Conservation (phyloP, 106 monocot species). For the Phalaenopsis aphrodite region DNA sequence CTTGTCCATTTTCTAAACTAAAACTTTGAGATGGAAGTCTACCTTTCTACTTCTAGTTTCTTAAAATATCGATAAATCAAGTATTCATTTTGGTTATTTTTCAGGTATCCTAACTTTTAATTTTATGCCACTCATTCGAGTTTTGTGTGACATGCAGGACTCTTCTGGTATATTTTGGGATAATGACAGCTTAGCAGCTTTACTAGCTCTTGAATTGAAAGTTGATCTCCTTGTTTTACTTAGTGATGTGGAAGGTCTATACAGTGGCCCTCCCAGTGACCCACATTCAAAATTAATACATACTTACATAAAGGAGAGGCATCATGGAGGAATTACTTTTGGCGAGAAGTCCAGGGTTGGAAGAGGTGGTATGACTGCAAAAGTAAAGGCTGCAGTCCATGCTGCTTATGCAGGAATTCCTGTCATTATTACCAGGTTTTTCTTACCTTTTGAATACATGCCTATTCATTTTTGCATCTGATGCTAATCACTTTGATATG, state of each 20-base stretch:
- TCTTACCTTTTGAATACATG: neutral
- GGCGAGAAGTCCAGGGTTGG: constrained; percentile 95
- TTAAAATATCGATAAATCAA: neutral
- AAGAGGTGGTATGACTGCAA: constrained; percentile 92
- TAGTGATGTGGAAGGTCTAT: constrained; percentile 98
- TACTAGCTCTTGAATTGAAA: constrained; percentile 78
- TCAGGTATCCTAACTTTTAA: neutral
- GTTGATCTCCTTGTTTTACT: constrained; percentile 92
- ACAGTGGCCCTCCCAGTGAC: constrained; percentile 86
- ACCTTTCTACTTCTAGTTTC: neutral
- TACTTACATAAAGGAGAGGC: constrained; percentile 77
- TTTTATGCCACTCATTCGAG: neutral
- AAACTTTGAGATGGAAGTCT: neutral
- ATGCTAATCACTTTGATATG: neutral
- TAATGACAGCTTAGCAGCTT: constrained; percentile 93
- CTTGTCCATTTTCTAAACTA: neutral
- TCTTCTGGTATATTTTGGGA: constrained; percentile 99
- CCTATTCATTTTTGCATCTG: neutral
- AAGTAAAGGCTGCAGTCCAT: constrained; percentile 79
- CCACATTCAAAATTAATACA: constrained; percentile 76
- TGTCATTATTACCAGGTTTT: constrained; percentile 82
- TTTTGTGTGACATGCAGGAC: constrained; percentile 44
- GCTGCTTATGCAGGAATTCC: constrained; percentile 73
- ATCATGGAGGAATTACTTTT: constrained; percentile 85
- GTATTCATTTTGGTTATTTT: neutral